Evolutionary conservation across 31 red algal genomes (phyloP).

Genomic region (Asparagopsis taxiformis): DNA sequence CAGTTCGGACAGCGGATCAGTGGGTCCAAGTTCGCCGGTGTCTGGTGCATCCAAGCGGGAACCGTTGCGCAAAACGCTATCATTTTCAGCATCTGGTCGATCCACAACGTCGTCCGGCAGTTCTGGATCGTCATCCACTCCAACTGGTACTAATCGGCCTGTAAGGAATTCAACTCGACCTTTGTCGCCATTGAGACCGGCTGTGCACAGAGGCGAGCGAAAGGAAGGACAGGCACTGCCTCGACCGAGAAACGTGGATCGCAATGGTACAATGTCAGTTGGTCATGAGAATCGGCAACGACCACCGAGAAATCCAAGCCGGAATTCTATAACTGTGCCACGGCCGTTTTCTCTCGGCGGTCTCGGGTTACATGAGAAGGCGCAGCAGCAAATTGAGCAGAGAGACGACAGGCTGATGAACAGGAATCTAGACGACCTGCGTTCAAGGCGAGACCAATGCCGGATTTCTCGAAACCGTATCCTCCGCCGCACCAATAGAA

Average conservation of each 20-base stretch:
- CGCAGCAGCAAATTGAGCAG: conserved; percentile 36
- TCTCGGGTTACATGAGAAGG: conserved; percentile 40
- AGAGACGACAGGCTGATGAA: conserved; percentile 33
- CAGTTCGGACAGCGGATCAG: neutral
- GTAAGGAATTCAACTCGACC: neutral
- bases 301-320: conserved; percentile 14
- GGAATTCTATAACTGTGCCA: conserved; percentile 29
- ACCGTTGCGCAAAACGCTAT: neutral
- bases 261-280: neutral
- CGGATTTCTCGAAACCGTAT: conserved; percentile 44
- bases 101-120: neutral
- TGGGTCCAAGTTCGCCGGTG: neutral
- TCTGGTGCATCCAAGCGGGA: neutral
- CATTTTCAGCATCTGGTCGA: neutral
- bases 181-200: neutral
- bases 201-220: neutral
- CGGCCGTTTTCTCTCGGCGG: conserved; percentile 36
- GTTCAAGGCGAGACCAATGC: conserved; percentile 63
- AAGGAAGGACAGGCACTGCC: neutral
- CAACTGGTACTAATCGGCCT: too few species aligned
- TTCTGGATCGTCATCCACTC: neutral
- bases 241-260: neutral
- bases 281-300: conserved; percentile 9
- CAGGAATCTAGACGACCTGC: conserved; percentile 15
- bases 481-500: conserved; percentile 8